phyloP scores from a whole-genome alignment of 2,329 filamentous ascomycete genomes.

The Neonectria ditissima region DNA sequence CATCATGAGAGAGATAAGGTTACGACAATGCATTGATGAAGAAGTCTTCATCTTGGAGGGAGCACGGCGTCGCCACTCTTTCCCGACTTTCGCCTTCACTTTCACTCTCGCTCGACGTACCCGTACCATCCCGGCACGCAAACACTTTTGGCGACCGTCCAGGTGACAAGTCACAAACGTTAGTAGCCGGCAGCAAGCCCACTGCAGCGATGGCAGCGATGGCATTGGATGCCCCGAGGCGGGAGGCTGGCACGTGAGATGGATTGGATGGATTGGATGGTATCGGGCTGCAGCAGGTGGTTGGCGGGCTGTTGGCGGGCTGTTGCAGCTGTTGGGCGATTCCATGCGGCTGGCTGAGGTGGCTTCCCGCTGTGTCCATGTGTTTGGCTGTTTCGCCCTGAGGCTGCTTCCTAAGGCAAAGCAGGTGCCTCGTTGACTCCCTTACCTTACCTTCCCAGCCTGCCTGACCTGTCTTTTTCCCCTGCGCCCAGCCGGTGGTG shows the following conservation, averaged over 20 bases:
- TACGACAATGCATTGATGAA: background rate
- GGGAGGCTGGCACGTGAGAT: background rate
- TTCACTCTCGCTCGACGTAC: background rate
- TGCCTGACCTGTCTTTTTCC: background rate
- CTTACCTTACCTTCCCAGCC: background rate
- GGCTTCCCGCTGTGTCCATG: background rate
- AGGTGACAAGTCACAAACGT: background rate
- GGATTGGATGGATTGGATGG: background rate
- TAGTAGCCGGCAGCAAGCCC: background rate
- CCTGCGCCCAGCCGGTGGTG: background rate
- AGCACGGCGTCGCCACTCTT: background rate
- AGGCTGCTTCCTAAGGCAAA: background rate
- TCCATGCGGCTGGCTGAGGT: conserved; percentile 1
- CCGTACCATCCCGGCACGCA: background rate
- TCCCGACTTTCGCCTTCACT: background rate
- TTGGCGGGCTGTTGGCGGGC: background rate
- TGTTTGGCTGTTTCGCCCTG: conserved; percentile 2
- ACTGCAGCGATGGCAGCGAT: background rate
- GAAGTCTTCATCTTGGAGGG: background rate
- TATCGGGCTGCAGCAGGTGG: background rate
- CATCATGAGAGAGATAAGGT: background rate
- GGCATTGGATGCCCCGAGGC: background rate
- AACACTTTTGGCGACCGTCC: background rate
- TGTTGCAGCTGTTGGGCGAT: background rate
- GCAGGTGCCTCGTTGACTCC: background rate